Evolutionary conservation across 768 basidiomycete species (phyloP).

Genomic region (Leccinum incarnatum): DNA sequence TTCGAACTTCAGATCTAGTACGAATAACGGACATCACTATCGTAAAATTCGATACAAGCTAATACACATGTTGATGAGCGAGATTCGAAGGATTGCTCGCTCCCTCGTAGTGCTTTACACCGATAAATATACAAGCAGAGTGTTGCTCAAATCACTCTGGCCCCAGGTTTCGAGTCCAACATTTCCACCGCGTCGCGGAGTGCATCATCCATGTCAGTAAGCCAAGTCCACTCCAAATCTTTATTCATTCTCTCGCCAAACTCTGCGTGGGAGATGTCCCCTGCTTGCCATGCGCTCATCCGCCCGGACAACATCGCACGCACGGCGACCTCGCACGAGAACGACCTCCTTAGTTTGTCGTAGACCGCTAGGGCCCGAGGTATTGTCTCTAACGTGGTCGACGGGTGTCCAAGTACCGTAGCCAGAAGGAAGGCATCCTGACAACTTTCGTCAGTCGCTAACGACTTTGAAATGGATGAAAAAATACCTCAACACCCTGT

Average conservation of each 20-base stretch:
- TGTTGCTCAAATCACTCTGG: not conserved
- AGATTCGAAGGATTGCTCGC: not conserved
- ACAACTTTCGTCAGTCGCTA: not conserved
- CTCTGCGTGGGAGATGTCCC: conserved; percentile 32
- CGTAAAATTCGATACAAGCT: too few species aligned
- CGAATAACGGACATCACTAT: not conserved
- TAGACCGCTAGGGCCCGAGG: conserved; percentile 44
- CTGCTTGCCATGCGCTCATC: conserved; percentile 14
- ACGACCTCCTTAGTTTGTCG: conserved; percentile 50
- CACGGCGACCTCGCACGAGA: conserved; percentile 35
- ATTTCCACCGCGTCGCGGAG: conserved; percentile 18
- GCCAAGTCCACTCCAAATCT: conserved; percentile 57
- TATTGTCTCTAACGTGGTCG: conserved; percentile 34
- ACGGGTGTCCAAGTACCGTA: conserved; percentile 43
- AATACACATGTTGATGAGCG: not conserved
- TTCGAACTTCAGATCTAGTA: not conserved
- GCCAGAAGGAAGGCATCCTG: conserved; percentile 40
- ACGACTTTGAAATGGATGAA: not conserved
- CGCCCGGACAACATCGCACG: conserved; percentile 21
- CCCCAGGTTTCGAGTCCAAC: conserved; percentile 7
- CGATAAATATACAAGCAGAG: not conserved
- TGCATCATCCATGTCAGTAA: conserved; percentile 20
- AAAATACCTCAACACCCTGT: conserved; percentile 40
- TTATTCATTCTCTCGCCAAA: conserved; percentile 43
- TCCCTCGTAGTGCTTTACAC: not conserved